Conservation (phyloP, 1,284 basidiomycete species). For the Marasmius fiardii region DNA sequence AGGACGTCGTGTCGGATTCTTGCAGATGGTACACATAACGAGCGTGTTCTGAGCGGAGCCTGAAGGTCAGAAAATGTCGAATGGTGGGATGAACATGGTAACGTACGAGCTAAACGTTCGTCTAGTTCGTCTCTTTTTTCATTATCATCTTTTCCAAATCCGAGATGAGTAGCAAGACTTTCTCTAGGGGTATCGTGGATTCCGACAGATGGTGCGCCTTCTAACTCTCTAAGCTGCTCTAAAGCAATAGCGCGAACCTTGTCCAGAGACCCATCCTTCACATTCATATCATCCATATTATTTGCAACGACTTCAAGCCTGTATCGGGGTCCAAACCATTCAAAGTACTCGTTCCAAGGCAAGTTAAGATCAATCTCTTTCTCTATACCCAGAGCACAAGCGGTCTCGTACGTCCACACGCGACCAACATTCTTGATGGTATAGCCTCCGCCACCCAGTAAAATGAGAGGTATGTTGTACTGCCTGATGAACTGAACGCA, state of each 20-base stretch:
- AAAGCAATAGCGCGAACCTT: conserved; percentile 79
- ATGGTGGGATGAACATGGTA: neutral
- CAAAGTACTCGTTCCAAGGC: conserved; percentile 96
- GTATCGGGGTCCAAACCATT: conserved; percentile 97
- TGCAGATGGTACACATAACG: conserved; percentile 20
- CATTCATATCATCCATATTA: conserved; percentile 94
- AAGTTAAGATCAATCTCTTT: conserved; percentile 76
- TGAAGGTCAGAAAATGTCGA: conserved; percentile 17
- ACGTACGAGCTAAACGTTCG: conserved; percentile 65
- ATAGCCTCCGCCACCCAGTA: conserved; percentile 96
- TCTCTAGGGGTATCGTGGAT: conserved; percentile 83
- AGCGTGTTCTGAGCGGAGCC: conserved; percentile 13
- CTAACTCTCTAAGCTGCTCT: conserved; percentile 75
- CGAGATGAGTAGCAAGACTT: conserved; percentile 60
- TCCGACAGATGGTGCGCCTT: conserved; percentile 83
- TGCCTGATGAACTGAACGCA: conserved; percentile 87
- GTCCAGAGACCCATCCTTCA: conserved; percentile 79
- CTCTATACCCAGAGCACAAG: conserved; percentile 86
- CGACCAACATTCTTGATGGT: conserved; percentile 95
- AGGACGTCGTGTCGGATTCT: conserved; percentile 6
- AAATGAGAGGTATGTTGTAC: conserved; percentile 85
- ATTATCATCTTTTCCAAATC: conserved; percentile 46
- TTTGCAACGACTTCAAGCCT: conserved; percentile 88
- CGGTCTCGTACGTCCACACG: conserved; percentile 97
- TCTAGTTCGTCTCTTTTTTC: conserved; percentile 57